phyloP scores from a whole-genome alignment of 352 stramenopile species.

The Pythium vanterpoolii region DNA sequence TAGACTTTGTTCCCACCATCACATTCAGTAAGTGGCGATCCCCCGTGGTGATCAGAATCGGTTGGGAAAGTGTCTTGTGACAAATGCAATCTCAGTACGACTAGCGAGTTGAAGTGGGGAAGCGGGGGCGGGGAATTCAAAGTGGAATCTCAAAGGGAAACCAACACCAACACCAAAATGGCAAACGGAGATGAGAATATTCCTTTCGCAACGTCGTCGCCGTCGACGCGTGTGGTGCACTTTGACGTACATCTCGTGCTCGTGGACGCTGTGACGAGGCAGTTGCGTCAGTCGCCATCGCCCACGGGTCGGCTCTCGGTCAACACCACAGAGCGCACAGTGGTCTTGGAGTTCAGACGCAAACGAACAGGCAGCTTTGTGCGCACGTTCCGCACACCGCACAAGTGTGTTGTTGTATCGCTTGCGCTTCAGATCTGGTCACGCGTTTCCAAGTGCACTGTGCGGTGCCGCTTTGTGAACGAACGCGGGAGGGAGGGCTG shows the following conservation, averaged over 20 bases:
- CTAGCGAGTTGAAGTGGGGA: too few relatives aligned
- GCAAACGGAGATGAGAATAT: too few relatives aligned
- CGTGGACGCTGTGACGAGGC: neutral
- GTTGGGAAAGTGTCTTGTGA: too few relatives aligned
- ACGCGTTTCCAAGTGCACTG: neutral
- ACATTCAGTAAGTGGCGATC: too few relatives aligned
- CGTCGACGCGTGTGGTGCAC: neutral
- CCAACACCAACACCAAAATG: neutral
- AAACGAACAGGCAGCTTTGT: neutral
- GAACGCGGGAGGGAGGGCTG: constrained; percentile 4
- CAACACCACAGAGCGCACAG: constrained; percentile 5
- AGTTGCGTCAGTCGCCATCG: constrained; percentile 11
- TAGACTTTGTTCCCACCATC: too few relatives aligned
- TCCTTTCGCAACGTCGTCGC: neutral
- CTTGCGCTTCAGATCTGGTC: constrained; percentile 12
- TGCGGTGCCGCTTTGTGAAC: constrained; percentile 9
- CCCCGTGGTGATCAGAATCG: too few relatives aligned
- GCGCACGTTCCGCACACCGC: constrained; percentile 1
- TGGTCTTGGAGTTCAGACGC: constrained; percentile 2
- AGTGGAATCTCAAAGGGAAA: neutral
- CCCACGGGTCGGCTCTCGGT: neutral
- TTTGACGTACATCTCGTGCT: constrained; percentile 15
- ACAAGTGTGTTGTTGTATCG: constrained; percentile 3
- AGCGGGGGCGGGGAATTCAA: neutral
- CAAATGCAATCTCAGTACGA: too few relatives aligned